Evolutionary conservation across 345 rosid species (phyloP).

Genomic region (Euphorbia peplus): DNA sequence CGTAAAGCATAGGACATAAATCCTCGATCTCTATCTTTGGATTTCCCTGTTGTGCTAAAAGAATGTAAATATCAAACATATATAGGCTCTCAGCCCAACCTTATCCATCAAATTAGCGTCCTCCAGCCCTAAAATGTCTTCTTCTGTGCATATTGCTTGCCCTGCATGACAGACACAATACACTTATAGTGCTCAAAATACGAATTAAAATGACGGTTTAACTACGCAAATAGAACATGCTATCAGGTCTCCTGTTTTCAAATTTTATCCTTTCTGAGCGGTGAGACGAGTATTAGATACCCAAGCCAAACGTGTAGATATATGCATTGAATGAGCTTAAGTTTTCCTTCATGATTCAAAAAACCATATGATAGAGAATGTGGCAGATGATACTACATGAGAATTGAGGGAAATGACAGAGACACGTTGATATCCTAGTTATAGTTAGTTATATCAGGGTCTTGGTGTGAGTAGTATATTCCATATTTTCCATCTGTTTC

Average conservation of each 20-base stretch:
- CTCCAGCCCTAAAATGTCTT: constrained; percentile 16
- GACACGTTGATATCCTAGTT: too few species aligned
- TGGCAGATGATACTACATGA: too few species aligned
- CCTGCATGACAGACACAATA: constrained; percentile 8
- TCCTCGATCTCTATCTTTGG: background rate
- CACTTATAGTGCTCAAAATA: background rate
- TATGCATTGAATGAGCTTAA: background rate
- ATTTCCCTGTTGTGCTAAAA: background rate
- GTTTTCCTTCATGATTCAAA: background rate
- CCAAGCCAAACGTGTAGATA: background rate
- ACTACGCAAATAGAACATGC: background rate
- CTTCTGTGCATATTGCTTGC: constrained; percentile 21
- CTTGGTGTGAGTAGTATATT: too few species aligned
- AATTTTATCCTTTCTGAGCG: too few species aligned
- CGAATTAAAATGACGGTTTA: background rate
- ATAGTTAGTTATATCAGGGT: too few species aligned
- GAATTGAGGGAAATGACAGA: too few species aligned
- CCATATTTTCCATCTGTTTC: too few species aligned
- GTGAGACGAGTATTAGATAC: too few species aligned
- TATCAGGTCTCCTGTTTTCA: too few species aligned
- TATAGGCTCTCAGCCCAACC: background rate
- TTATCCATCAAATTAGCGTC: background rate
- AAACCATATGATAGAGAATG: too few species aligned
- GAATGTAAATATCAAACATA: background rate
- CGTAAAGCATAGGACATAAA: too few species aligned